phyloP scores from a whole-genome alignment of 2,329 filamentous ascomycete genomes.

The Gaeumannomyces tritici region DNA sequence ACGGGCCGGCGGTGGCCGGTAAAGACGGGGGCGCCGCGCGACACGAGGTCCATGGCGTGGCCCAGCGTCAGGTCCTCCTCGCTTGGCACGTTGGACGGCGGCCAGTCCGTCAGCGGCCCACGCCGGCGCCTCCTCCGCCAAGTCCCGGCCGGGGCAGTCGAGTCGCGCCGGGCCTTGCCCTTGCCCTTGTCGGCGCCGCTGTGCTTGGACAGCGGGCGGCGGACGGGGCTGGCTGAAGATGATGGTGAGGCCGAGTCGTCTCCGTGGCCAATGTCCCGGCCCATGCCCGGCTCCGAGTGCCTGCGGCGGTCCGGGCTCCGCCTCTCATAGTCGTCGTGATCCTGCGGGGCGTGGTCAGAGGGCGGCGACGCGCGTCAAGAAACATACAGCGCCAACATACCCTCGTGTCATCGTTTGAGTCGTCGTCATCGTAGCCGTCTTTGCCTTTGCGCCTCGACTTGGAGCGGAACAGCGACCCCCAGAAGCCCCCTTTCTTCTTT shows the following conservation, averaged over 20 bases:
- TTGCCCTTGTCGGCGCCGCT: conserved; percentile 13
- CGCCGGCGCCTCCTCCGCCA: conserved; percentile 14
- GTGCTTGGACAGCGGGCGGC: background rate
- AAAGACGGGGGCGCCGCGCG: conserved; percentile 46
- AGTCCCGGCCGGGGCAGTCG: conserved; percentile 15
- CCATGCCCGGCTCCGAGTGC: conserved; percentile 45
- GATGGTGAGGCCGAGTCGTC: conserved; percentile 41
- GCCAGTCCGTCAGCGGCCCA: conserved; percentile 44
- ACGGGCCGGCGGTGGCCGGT: conserved; percentile 44
- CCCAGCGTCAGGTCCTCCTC: conserved; percentile 41
- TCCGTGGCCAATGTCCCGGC: conserved; percentile 66
- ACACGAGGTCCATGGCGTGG: conserved; percentile 47
- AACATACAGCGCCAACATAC: background rate
- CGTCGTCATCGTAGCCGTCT: background rate
- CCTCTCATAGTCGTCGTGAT: background rate
- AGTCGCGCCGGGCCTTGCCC: conserved; percentile 27
- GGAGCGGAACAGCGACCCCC: conserved; percentile 3
- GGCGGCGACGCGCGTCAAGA: background rate
- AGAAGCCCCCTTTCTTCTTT: conserved; percentile 1
- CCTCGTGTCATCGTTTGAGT: background rate
- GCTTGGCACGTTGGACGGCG: conserved; percentile 38
- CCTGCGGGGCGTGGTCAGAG: background rate
- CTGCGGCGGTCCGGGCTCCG: conserved; percentile 34
- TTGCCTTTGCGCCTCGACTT: conserved; percentile 1
- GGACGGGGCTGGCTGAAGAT: background rate